Base-by-base conservation (phyloP, 2,329 filamentous ascomycete genomes). In the Rhinocladiella mackenziei region DNA sequence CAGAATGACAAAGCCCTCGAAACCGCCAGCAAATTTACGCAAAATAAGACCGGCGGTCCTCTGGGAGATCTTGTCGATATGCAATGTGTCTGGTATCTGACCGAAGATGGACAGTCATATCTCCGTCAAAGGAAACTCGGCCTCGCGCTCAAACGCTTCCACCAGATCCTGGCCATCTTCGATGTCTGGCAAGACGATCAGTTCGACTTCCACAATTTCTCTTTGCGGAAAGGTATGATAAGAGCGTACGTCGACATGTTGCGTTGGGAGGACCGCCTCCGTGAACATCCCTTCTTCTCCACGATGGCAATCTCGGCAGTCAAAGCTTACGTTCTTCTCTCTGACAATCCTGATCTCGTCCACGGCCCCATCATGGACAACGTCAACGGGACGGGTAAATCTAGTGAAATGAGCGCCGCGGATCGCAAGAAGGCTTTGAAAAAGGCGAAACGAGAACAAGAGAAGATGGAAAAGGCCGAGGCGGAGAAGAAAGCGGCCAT, bases 191-290 rank as follows among this genome's bases (percentile, higher is more conserved):
- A 94, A 62, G 94, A 98, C 64, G 92, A 98, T 58, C 92, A 98
- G 61, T 96, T 97, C 59, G 92, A 98, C 64, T 98, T 98, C 73
- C 94, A 98, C 73, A 88, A 81, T 63, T 98, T 98, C 67, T 96
- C 89, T 14, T 73, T 98, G n/a, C 77, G 92, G 14, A 98, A 97
- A 67, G 94, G 94, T 10, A 91, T 95, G 73, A 87, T 97, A 49
- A 77, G 91, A 44, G 86, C 92, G 1, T 98, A 98, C 62, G 74
- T 98, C 29, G 89, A 96, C 58, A 95, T 98, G 88, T 76, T 98
- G 34, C 80, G 85, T 57, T 98, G 92, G 94, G 91, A 97, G 63
- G 89, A 98, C 62, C 80, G 82, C 50, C 69, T 97, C 32, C 83
- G 89, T 42, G 86, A 94, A 58, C 92, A 98, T 63, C 92, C 92